Evolutionary conservation across 306 rosid species (phyloP).

Genomic region (Medicago lupulina): DNA sequence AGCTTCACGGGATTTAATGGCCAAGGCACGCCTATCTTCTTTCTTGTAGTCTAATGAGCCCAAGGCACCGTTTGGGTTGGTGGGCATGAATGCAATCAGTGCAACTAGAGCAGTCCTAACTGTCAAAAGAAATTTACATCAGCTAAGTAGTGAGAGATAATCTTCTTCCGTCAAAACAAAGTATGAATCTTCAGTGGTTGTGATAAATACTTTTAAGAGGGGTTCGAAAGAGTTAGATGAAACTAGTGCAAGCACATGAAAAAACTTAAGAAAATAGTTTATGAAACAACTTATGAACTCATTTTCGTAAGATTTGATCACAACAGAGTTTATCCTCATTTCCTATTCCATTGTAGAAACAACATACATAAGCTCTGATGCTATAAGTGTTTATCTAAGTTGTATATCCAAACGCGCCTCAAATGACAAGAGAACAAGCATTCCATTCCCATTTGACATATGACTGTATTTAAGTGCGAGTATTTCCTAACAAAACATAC

Average conservation of each 20-base stretch:
- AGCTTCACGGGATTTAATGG: conserved; percentile 83
- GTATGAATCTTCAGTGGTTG: conserved; percentile 6
- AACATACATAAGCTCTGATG: neutral
- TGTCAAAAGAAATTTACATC: conserved; percentile 48
- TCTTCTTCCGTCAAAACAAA: conserved; percentile 25
- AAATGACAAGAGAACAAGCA: neutral
- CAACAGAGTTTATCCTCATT: neutral
- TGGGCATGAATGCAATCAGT: conserved; percentile 95
- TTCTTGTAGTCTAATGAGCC: conserved; percentile 93
- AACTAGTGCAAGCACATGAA: neutral
- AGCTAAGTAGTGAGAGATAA: conserved; percentile 35
- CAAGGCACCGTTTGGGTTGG: conserved; percentile 92
- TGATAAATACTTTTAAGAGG: neutral
- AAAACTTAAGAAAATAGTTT: neutral
- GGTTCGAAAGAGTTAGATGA: neutral
- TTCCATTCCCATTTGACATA: neutral
- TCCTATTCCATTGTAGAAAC: neutral
- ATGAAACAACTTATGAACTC: neutral
- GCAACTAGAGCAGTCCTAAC: conserved; percentile 98
- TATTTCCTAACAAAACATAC: neutral
- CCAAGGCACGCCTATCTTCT: conserved; percentile 83
- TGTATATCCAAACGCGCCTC: neutral
- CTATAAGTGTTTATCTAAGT: neutral
- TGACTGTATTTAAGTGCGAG: neutral
- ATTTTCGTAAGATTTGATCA: neutral